Conservation (phyloP, 768 basidiomycete species). For the Phaeolepiota aurea region DNA sequence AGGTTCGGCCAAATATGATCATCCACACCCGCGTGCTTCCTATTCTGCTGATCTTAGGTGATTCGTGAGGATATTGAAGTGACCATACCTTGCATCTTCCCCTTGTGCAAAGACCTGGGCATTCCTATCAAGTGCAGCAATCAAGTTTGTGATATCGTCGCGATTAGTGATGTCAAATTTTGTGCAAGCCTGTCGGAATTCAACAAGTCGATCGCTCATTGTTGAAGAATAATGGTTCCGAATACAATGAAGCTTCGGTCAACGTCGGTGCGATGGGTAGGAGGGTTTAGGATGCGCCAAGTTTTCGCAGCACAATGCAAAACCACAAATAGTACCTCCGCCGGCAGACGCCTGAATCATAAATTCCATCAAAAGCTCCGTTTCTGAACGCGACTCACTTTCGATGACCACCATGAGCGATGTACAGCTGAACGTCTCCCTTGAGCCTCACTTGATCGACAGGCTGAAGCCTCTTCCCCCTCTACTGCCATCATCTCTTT, state of each 20-base stretch:
- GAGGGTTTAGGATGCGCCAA: too few species aligned
- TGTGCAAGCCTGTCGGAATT: constrained; percentile 35
- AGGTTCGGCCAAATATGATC: constrained; percentile 49
- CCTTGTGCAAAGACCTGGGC: constrained; percentile 44
- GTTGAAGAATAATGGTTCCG: constrained; percentile 12
- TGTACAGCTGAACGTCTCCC: constrained; percentile 51
- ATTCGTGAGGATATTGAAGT: background rate
- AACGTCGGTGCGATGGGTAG: too few species aligned
- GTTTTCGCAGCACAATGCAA: too few species aligned
- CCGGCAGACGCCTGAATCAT: too few species aligned
- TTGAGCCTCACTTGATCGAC: constrained; percentile 56
- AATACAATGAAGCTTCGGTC: too few species aligned
- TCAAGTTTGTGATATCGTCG: constrained; percentile 21
- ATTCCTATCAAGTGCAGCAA: constrained; percentile 36
- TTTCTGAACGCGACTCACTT: too few species aligned
- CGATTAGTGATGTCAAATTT: constrained; percentile 29
- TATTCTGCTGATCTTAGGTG: constrained; percentile 7
- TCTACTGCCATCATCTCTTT: constrained; percentile 37
- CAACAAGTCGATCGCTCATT: too few species aligned
- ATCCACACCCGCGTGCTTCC: constrained; percentile 25
- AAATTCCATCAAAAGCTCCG: too few species aligned
- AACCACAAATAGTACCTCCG: too few species aligned
- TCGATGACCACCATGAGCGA: too few species aligned
- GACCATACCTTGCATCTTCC: constrained; percentile 26
- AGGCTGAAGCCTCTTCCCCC: constrained; percentile 34